A percentile compares a stretch with the other conserved stretches of the same genome.
phyloP scores from a whole-genome alignment of 768 basidiomycete species.

The Tephrocybe sp. region DNA sequence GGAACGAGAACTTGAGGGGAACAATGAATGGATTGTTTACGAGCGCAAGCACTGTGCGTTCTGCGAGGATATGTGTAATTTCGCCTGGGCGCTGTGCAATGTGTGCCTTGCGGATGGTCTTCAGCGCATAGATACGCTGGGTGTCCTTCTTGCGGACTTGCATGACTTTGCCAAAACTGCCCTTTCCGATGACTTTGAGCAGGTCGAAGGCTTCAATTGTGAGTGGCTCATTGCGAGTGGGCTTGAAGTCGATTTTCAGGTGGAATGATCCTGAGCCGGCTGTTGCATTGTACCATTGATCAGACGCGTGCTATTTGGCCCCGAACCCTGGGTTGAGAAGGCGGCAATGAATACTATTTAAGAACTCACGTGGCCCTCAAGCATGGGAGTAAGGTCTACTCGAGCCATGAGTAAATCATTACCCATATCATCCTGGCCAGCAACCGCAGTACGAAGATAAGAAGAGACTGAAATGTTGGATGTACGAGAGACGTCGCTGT shows the following conservation, averaged over 20 bases:
- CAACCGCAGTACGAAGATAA: slow-evolving; percentile 82
- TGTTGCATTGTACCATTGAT: slow-evolving; percentile 86
- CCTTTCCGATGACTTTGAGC: slow-evolving; percentile 97
- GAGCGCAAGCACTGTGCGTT: slow-evolving; percentile 92
- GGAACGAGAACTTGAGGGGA: slow-evolving; percentile 98
- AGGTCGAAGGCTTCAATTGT: slow-evolving; percentile 98
- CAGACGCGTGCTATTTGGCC: slow-evolving; percentile 63
- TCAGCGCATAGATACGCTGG: slow-evolving; percentile 94
- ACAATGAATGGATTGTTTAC: slow-evolving; percentile 99
- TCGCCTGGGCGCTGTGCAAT: slow-evolving; percentile 95
- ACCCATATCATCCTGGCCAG: slow-evolving; percentile 91
- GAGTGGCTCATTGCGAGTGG: slow-evolving; percentile 75
- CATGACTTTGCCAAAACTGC: slow-evolving; percentile 98
- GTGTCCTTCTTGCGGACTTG: slow-evolving; percentile 99
- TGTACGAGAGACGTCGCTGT: slow-evolving; percentile 90
- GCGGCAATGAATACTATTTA: slow-evolving; percentile 3
- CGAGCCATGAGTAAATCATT: slow-evolving; percentile 95
- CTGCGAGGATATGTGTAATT: slow-evolving; percentile 96
- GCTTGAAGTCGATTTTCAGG: slow-evolving; percentile 93
- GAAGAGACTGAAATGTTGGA: slow-evolving; percentile 90
- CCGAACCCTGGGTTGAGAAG: slow-evolving; percentile 12
- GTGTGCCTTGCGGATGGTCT: slow-evolving; percentile 97
- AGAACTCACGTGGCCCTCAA: slow-evolving; percentile 69
- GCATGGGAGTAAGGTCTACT: slow-evolving; percentile 80
- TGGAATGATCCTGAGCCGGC: slow-evolving; percentile 91